Conservation (phyloP, 805 yeast genomes). For the Candida krabiensis region DNA sequence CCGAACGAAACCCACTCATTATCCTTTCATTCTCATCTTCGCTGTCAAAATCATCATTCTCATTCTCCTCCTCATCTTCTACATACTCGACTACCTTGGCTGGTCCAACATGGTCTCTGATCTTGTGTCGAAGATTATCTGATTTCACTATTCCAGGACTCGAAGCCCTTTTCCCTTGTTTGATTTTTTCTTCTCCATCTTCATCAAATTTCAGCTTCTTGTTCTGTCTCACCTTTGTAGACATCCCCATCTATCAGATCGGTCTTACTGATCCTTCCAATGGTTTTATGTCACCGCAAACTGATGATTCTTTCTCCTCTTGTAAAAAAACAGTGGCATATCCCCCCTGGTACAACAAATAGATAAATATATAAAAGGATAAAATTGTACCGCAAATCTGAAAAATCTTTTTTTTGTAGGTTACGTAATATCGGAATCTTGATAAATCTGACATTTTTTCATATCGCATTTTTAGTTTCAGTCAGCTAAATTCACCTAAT, state of each 20-base stretch:
- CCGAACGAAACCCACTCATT: constrained; percentile 21
- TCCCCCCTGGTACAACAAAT: no score
- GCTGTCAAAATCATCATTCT: constrained; percentile 15
- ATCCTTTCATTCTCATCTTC: constrained; percentile 22
- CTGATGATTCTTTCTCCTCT: no score
- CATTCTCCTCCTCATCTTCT: constrained; percentile 17
- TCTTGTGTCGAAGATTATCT: constrained; percentile 7
- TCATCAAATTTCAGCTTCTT: constrained; percentile 28
- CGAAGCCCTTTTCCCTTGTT: neutral
- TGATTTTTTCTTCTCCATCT: constrained; percentile 1
- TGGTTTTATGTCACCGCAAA: no score
- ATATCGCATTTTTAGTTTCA: no score
- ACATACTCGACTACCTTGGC: constrained; percentile 6
- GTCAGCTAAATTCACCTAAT: no score
- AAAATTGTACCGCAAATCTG: no score
- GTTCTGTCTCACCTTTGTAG: constrained; percentile 20
- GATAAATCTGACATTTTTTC: no score
- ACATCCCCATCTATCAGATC: neutral
- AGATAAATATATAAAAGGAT: no score
- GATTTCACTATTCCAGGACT: neutral
- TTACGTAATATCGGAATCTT: no score
- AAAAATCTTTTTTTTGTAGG: no score
- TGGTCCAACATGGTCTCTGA: constrained; percentile 1
- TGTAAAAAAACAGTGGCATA: no score
- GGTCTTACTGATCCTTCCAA: neutral